Conservation (phyloP, 192 early-diverging fungal genomes). For the Coemansia sp. region DNA sequence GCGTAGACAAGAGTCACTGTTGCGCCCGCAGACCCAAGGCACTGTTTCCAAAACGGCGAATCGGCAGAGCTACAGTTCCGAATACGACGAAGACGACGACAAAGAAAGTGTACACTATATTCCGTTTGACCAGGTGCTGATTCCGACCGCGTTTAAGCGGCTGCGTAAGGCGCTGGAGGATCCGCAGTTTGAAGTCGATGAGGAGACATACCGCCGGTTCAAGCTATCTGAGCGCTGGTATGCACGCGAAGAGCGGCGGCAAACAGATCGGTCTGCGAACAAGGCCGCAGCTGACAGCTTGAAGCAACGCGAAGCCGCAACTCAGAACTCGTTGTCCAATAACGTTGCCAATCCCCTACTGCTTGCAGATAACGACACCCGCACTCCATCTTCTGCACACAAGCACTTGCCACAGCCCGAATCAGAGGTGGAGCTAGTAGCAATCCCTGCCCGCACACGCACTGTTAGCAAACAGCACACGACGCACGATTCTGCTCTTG, state of each 20-base stretch:
- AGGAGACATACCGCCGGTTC: slow-evolving; percentile 49
- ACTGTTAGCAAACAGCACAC: slow-evolving; percentile 11
- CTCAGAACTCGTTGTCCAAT: not conserved
- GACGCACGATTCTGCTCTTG: slow-evolving; percentile 7
- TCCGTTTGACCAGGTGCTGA: slow-evolving; percentile 53
- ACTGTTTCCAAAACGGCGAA: not conserved
- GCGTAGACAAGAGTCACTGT: not conserved
- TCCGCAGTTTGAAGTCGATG: slow-evolving; percentile 42
- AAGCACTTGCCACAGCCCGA: not conserved
- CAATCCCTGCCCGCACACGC: slow-evolving; percentile 14
- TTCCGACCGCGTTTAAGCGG: slow-evolving; percentile 54
- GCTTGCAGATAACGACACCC: not conserved
- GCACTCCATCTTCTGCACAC: not conserved
- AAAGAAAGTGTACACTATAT: slow-evolving; percentile 35
- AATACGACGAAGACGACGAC: slow-evolving; percentile 12
- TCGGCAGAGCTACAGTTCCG: slow-evolving; percentile 9
- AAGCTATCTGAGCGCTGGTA: slow-evolving; percentile 55
- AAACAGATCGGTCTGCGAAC: slow-evolving; percentile 32
- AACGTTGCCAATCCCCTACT: not conserved
- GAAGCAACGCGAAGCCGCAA: not conserved
- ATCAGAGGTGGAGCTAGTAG: not conserved
- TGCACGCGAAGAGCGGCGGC: slow-evolving; percentile 43
- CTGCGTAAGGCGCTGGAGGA: slow-evolving; percentile 42
- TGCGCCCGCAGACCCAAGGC: not conserved
- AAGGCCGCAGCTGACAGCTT: not conserved